These are phyloP conservation scores for Inonotus obliquus DNA, from an alignment of 1,284 basidiomycete genomes.

Conservation along the genomic window DNA sequence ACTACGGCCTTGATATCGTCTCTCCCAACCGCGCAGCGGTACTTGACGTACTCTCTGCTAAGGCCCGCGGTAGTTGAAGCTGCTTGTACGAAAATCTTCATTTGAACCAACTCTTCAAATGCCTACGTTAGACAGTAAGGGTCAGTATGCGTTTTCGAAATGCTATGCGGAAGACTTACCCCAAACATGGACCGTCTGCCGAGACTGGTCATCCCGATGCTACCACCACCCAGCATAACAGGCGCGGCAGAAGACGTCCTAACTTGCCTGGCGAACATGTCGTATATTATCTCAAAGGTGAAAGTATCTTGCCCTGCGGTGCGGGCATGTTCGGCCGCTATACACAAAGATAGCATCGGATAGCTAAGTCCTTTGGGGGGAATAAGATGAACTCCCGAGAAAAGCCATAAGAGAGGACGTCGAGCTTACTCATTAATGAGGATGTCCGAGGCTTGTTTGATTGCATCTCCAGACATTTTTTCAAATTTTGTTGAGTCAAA, in stretches of 20 bases:
- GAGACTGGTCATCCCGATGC: slow-evolving; percentile 70
- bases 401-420: neutral
- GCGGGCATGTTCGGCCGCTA: slow-evolving; percentile 60
- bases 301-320: slow-evolving; percentile 63
- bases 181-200: slow-evolving; percentile 54
- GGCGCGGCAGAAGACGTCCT: slow-evolving; percentile 65
- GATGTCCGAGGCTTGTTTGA: slow-evolving; percentile 43
- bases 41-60: slow-evolving; percentile 60
- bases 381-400: neutral
- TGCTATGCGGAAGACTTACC: slow-evolving; percentile 35
- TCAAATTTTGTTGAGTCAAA: neutral
- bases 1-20: slow-evolving; percentile 59
- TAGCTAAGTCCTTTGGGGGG: slow-evolving; percentile 58
- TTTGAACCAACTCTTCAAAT: slow-evolving; percentile 58
- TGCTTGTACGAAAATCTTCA: slow-evolving; percentile 47
- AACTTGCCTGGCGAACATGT: slow-evolving; percentile 62
- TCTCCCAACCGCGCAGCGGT: slow-evolving; percentile 55
- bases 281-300: slow-evolving; percentile 77
- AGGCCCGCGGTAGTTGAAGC: slow-evolving; percentile 41
- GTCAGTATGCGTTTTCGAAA: slow-evolving; percentile 7
- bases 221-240: slow-evolving; percentile 65
- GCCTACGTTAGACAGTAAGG: slow-evolving; percentile 38
- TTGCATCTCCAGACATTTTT: slow-evolving; percentile 39
- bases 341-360: slow-evolving; percentile 68
- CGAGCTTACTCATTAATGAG: slow-evolving; percentile 47